These are phyloP conservation scores for Rubus parviflorus DNA, from an alignment of 306 rosid genomes.

Conservation along the genomic window DNA sequence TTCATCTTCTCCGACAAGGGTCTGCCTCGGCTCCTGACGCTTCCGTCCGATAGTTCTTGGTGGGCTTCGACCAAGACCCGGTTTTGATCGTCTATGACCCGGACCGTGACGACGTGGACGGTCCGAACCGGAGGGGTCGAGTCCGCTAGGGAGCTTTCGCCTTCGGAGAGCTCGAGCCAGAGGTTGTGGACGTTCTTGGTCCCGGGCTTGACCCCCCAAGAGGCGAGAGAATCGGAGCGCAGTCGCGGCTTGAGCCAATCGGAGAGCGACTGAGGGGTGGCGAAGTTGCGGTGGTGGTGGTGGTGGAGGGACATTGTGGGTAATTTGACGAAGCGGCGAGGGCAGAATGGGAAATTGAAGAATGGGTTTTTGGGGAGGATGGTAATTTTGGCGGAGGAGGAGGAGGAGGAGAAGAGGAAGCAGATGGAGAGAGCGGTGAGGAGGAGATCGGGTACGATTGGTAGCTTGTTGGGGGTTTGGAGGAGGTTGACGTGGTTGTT, in stretches of 20 bases:
- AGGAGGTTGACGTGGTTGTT: slow-evolving; percentile 32
- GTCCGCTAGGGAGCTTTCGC: slow-evolving; percentile 78
- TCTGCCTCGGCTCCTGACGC: slow-evolving; percentile 55
- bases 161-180: slow-evolving; percentile 88
- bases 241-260: slow-evolving; percentile 85
- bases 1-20: slow-evolving; percentile 97
- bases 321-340: slow-evolving; percentile 58
- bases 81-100: slow-evolving; percentile 42
- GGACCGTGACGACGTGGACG: slow-evolving; percentile 67
- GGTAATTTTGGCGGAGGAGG: slow-evolving; percentile 25
- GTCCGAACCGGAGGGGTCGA: slow-evolving; percentile 86
- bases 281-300: slow-evolving; percentile 36
- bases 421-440: slow-evolving; percentile 61
- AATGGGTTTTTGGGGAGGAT: slow-evolving; percentile 29
- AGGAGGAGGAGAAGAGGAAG: slow-evolving; percentile 59
- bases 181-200: slow-evolving; percentile 95
- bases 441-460: slow-evolving; percentile 56
- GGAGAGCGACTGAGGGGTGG: slow-evolving; percentile 72
- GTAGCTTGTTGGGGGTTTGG: slow-evolving; percentile 28
- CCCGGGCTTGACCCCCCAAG: slow-evolving; percentile 92
- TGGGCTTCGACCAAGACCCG: slow-evolving; percentile 58
- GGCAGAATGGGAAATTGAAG: slow-evolving; percentile 44
- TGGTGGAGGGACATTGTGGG: slow-evolving; percentile 62
- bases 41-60: slow-evolving; percentile 79
- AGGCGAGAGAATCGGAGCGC: slow-evolving; percentile 76